A percentile compares a stretch with the other conserved stretches of the same genome.
These are phyloP conservation scores for Excoecaria agallocha DNA, from an alignment of 345 rosid species.

Conservation along the genomic window DNA sequence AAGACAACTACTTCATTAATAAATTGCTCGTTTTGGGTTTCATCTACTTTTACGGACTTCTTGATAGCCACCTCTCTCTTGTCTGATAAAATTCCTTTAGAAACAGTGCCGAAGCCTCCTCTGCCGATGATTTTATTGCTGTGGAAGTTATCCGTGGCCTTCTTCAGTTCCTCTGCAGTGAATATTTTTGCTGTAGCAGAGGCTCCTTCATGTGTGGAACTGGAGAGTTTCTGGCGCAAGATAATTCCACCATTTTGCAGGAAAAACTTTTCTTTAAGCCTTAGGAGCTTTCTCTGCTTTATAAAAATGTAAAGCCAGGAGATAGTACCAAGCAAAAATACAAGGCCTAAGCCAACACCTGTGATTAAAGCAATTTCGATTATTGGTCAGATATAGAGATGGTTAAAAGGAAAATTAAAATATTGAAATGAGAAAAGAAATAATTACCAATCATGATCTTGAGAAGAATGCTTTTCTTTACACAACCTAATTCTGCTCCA, in stretches of 20 bases:
- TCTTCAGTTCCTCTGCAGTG: conserved; percentile 13
- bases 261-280: background rate
- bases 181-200: conserved; percentile 5
- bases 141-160: conserved; percentile 9
- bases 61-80: conserved; percentile 14
- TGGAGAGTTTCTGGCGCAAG: background rate
- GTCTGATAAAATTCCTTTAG: conserved; percentile 11
- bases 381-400: too few species aligned
- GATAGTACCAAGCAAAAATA: background rate
- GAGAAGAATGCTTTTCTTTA: background rate
- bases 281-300: conserved; percentile 3
- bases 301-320: background rate
- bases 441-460: background rate
- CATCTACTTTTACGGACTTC: conserved; percentile 6
- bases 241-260: conserved; percentile 20
- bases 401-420: too few species aligned
- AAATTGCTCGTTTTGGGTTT: conserved; percentile 12
- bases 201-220: background rate
- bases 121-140: conserved; percentile 10
- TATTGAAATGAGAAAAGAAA: background rate
- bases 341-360: background rate
- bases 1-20: conserved; percentile 19
- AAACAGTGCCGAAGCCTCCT: conserved; percentile 21
- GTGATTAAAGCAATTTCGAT: background rate
- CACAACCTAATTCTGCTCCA: background rate